Conservation (phyloP, 352 stramenopile genomes). For the Pythium pectinolyticum region DNA sequence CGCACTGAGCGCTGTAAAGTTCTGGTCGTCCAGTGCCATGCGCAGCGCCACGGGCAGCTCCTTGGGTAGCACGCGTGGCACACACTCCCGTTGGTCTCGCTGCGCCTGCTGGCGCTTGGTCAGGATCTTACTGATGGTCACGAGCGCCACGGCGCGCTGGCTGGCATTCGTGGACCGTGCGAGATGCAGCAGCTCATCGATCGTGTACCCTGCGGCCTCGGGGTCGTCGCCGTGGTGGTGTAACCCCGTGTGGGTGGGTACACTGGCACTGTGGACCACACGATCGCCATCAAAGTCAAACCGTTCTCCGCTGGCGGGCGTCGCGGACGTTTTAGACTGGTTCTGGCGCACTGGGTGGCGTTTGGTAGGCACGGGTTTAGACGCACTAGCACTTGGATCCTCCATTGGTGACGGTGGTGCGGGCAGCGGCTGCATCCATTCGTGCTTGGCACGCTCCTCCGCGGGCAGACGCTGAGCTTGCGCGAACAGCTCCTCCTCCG, state of each 20-base stretch:
- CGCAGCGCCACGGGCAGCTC: conserved; percentile 34
- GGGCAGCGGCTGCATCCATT: conserved; percentile 57
- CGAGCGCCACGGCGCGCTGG: conserved; percentile 66
- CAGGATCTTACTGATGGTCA: conserved; percentile 65
- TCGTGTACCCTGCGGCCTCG: conserved; percentile 67
- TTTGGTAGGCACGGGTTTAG: neutral
- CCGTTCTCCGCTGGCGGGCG: conserved; percentile 46
- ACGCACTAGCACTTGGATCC: neutral
- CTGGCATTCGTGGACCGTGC: conserved; percentile 70
- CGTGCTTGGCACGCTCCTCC: conserved; percentile 75
- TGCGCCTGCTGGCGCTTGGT: conserved; percentile 34
- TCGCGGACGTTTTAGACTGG: conserved; percentile 17
- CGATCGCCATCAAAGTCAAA: conserved; percentile 67
- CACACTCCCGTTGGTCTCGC: neutral
- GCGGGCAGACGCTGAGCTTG: conserved; percentile 45
- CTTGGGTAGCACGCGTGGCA: conserved; percentile 12
- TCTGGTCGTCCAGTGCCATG: conserved; percentile 35
- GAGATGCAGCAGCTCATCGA: conserved; percentile 69
- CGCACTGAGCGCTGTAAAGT: conserved; percentile 34
- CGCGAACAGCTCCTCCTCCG: conserved; percentile 57
- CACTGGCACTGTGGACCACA: conserved; percentile 9
- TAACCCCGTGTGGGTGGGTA: conserved; percentile 60
- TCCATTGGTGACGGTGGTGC: neutral
- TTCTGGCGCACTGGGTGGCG: conserved; percentile 18
- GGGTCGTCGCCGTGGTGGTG: conserved; percentile 83